These are phyloP conservation scores for rapeseed (Brassica napus) DNA, from an alignment of 345 rosid species.

Conservation along the genomic window DNA sequence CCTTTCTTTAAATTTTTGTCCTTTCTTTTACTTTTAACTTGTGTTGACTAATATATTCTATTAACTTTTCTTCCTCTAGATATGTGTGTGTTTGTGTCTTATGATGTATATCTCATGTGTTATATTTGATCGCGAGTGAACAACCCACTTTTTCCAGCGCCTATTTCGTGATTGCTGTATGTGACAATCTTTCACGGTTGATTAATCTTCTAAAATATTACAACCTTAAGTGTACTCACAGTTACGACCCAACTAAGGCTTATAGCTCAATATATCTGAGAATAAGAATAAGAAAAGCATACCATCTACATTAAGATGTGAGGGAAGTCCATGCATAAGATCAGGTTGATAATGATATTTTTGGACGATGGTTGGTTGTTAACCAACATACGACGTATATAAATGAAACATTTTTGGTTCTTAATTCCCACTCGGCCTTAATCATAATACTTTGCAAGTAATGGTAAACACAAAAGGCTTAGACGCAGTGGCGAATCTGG, in stretches of 20 bases:
- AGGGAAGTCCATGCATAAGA: background rate
- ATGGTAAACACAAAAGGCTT: background rate
- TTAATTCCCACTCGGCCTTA: background rate
- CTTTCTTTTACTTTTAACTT: slow-evolving; percentile 20
- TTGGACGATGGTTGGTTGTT: slow-evolving; percentile 19
- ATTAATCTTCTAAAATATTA: background rate
- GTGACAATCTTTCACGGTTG: slow-evolving; percentile 6
- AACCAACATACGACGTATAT: slow-evolving; percentile 18
- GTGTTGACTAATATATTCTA: background rate
- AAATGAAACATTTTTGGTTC: background rate
- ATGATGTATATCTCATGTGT: slow-evolving; percentile 12
- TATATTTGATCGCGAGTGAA: slow-evolving; percentile 34
- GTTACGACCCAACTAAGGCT: background rate
- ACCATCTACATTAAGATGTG: background rate
- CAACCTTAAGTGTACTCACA: background rate
- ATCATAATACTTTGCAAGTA: background rate
- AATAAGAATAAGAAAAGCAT: background rate
- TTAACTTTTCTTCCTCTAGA: background rate
- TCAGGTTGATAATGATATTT: background rate
- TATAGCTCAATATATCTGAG: background rate
- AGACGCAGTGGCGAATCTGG: too few species aligned
- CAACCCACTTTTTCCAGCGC: slow-evolving; percentile 40
- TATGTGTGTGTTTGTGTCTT: background rate
- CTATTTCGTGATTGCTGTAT: slow-evolving; percentile 20
- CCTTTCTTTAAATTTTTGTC: slow-evolving; percentile 20